Evolutionary conservation across 805 yeast genomes (phyloP), one percentile per base, ranked within the genome.

Genomic region (Metschnikowia sp.): DNA sequence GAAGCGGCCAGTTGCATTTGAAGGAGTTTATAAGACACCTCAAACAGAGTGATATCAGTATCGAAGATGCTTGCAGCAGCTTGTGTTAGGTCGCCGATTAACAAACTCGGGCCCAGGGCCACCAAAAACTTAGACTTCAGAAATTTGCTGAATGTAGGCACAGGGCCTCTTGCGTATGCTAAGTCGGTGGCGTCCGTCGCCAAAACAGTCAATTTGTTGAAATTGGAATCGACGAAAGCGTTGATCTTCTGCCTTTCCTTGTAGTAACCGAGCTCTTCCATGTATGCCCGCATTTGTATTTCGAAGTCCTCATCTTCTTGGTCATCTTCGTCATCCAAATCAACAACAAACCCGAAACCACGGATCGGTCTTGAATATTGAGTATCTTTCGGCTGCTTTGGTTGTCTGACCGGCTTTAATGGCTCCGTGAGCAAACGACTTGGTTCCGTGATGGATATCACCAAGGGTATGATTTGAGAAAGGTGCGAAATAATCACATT

Each of bases 301-400:
- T 46, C 45, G 12, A 34, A 32, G 10, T 15, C 26, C 10, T 11
- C 41, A 8, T 36, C 44, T 2, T 44, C 44, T 4, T 15, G 29
- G 2, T 39, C 45, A 11, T 39, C 51, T 8, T 42, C 47, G 1
- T 41, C 34, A 3, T 44, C 52, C 10, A 44, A 33, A 3, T 44
- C 51, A 9, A 52, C 45, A 15, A 45, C 35, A 11, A 37, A 54
- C 2, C 59, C 59, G 28, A 55, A 55, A 0, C 59, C 59, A 7
- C 49, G 49, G 4, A 34, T 30, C 4, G 52, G 54, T 22, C 39
- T 48, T 8, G 39, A 35, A 36, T 55, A 55, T 11, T 13, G 19
- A 11, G 15, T 26, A 0, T 32, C 37, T 8, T 39, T 42, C 3
- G 29, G 13, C 18, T 18, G 15, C 11, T n/a, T 42, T 5, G 38